Evolutionary conservation across 768 basidiomycete genomes (phyloP), one percentile per base, ranked within the genome.

Genomic region (Gymnopilus junonius): DNA sequence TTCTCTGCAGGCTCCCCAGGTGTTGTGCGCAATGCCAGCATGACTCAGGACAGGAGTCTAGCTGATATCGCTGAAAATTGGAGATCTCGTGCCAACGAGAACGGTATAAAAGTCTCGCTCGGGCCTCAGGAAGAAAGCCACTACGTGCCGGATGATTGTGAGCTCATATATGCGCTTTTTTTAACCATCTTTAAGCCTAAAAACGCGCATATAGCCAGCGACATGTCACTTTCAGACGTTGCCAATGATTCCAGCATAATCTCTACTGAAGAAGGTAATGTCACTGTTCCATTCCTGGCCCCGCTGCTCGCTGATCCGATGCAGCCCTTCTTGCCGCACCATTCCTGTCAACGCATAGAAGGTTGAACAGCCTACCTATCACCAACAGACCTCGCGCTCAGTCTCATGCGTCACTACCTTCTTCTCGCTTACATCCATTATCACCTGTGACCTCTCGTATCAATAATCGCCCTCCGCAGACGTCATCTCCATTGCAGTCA

Each of bases 71-170:
- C 88, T 4, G 82, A 83, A 34, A 91, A 85, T 71, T 93, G 91
- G 91, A 83, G 91, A 59, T 87, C 84, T 31, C 80, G 90, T 54
- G 88, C 90, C 55, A 86, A 79, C 61, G 87, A 90, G 67, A 87
- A 91, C 65, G 89, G 89, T 43, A 91, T 91, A 62, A 88, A 83
- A 73, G 87, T 90, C 55, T 78, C 84, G 27, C 75, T 80, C 10
- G 75, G 73, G 62, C 75, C 73, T 50, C 79, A 82, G 20, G 89
- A 89, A 64, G 84, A 86, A 39, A 73, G 77, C n/a, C 72, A 76
- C 50, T 79, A 75, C 66, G 74, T 73, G 34, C 79, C 83, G 55
- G 82, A 83, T 56, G 82, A 84, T 72, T 79, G 81, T 82, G 68
- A 68, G 76, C 70, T 64, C 61, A 69, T 70, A 67, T 73, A 67